A percentile compares a stretch with the other conserved stretches of the same genome.
These are phyloP conservation scores for Bertia moriformis DNA, from an alignment of 2,329 filamentous ascomycete species.

Conservation along the genomic window DNA sequence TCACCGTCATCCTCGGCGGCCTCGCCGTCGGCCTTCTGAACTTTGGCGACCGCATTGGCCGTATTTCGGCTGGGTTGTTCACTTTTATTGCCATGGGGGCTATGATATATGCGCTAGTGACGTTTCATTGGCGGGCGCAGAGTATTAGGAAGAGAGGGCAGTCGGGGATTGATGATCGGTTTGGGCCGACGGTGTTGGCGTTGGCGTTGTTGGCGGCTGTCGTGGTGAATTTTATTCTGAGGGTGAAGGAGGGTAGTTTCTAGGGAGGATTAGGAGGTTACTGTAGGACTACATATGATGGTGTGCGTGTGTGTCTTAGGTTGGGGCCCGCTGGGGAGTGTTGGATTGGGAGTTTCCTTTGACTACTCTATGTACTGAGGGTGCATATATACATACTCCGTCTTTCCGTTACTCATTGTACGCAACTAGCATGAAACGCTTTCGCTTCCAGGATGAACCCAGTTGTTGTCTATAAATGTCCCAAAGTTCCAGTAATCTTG, in stretches of 20 bases:
- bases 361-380: no score
- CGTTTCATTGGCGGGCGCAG: conserved; percentile 93
- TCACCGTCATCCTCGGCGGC: conserved; percentile 93
- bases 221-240: conserved; percentile 87
- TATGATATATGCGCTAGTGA: conserved; percentile 87
- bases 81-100: conserved; percentile 86
- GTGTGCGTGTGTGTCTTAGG: not conserved
- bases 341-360: no score
- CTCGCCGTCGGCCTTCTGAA: conserved; percentile 94
- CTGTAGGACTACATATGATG: not conserved
- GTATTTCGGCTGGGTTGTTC: conserved; percentile 87
- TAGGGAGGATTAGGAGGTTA: no score
- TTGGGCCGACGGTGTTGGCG: conserved; percentile 81
- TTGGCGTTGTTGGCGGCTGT: conserved; percentile 76
- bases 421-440: no score
- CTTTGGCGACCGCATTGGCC: conserved; percentile 87
- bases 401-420: no score
- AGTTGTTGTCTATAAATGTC: not conserved
- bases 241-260: conserved; percentile 41
- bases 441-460: no score
- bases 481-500: not conserved
- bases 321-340: no score
- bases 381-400: no score
- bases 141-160: conserved; percentile 83
- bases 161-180: conserved; percentile 89